A percentile compares a stretch with the other conserved stretches of the same genome.
These are phyloP conservation scores for Orychophragmus violaceus DNA, from an alignment of 345 rosid species.

Conservation along the genomic window DNA sequence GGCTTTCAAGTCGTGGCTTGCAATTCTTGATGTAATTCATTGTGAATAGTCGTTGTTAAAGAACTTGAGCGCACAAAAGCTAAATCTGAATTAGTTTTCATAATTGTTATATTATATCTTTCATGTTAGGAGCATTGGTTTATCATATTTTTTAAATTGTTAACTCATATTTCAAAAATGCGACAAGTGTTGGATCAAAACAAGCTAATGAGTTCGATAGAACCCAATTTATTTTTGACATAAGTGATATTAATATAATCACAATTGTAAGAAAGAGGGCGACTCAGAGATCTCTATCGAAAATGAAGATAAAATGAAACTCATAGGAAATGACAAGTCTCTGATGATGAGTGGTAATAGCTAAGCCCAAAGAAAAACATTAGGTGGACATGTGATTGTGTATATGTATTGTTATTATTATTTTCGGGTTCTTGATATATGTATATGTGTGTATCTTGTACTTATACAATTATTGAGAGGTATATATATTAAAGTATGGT, in stretches of 20 bases:
- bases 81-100: too few relatives aligned
- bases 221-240: background rate
- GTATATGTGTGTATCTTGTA: too few relatives aligned
- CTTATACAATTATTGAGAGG: background rate
- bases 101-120: too few relatives aligned
- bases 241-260: background rate
- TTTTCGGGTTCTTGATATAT: background rate
- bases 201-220: background rate
- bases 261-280: background rate
- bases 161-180: too few relatives aligned
- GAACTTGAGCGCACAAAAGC: too few relatives aligned
- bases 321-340: background rate
- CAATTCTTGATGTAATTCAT: too few relatives aligned
- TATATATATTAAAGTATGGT: conserved; percentile 8
- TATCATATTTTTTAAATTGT: too few relatives aligned
- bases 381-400: background rate
- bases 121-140: too few relatives aligned
- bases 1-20: too few relatives aligned
- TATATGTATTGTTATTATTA: background rate
- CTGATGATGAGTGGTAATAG: background rate
- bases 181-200: background rate
- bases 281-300: background rate
- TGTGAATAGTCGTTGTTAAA: too few relatives aligned
- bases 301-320: background rate
- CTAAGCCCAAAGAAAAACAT: background rate